A percentile compares a stretch with the other conserved stretches of the same genome.
phyloP scores from a whole-genome alignment of 2,329 filamentous ascomycete species.

The Microsporum audouinii region DNA sequence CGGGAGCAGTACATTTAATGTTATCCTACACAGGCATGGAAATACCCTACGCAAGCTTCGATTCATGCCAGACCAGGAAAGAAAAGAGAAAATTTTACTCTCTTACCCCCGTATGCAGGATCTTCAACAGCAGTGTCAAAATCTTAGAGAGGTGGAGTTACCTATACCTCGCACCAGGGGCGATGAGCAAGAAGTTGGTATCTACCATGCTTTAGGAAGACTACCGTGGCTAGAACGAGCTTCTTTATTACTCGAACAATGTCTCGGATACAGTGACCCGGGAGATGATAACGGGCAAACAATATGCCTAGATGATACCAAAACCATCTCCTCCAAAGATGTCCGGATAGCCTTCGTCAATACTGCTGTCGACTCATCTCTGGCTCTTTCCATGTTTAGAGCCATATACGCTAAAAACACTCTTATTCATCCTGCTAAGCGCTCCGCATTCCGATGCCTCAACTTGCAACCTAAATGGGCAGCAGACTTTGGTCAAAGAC shows the following conservation, averaged over 20 bases:
- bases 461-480: too few relatives aligned
- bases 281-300: not conserved
- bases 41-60: not conserved
- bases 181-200: not conserved
- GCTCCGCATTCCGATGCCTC: not conserved
- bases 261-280: not conserved
- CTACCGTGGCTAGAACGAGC: not conserved
- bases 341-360: not conserved
- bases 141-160: not conserved
- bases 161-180: not conserved
- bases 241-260: not conserved
- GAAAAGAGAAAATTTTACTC: not conserved
- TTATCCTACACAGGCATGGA: not conserved
- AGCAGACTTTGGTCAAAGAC: too few relatives aligned
- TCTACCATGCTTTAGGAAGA: not conserved
- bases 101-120: not conserved
- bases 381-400: not conserved
- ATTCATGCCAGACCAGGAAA: not conserved
- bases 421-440: not conserved
- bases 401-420: not conserved
- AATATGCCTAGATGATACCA: not conserved
- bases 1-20: not conserved
- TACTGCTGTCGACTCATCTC: not conserved
- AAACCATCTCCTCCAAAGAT: not conserved
- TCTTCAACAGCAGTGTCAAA: not conserved